Evolutionary conservation across 1,284 basidiomycete genomes (phyloP), one percentile per base, ranked within the genome.

Genomic region (Peniophora sp.): DNA sequence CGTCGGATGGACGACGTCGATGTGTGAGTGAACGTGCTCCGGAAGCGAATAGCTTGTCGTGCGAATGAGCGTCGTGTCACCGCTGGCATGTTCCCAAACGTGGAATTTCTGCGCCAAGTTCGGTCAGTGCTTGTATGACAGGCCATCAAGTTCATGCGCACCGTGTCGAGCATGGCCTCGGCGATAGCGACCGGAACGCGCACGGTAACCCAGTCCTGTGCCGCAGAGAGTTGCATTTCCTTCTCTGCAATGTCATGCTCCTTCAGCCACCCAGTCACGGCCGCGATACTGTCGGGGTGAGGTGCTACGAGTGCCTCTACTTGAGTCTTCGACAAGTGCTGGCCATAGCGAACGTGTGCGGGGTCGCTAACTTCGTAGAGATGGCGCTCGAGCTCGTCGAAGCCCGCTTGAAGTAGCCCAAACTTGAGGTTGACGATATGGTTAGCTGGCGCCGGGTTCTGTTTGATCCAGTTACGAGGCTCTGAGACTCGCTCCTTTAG

Each of bases 1-100:
- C 0, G 88, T 90, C 0, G 88, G 88, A 52, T 86, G 83, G 39
- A 90, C 70, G 44, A 88, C 65, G 46, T 90, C 85, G 45, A 89
- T 62, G 58, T 89, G 85, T 3, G 68, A 65, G 55, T 82, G 74
- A 20, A 91, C 62, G 51, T 74, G 55, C 50, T 69, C 70, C 0
- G 88, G 88, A 2, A 91, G 68, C 56, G 81, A 82, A 65, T 89
- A 91, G 46, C 70, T 71, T 3, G 78, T 81, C 17, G 87, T 85
- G 51, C 85, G 76, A 51, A 88, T 71, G 27, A 84, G 60, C n/a
- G 67, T 65, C 36, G 81, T 75, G 0, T 79, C 79, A 24, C 68
- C 75, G 20, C 68, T 64, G 6, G 61, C 62, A 58, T 88, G 79
- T 51, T 72, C 70, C 72, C 80, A 90, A 23, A 81, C 20, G 39